Evolutionary conservation across 2,329 filamentous ascomycete genomes (phyloP), one percentile per base, ranked within the genome.

Genomic region (Fusarium temperatum): DNA sequence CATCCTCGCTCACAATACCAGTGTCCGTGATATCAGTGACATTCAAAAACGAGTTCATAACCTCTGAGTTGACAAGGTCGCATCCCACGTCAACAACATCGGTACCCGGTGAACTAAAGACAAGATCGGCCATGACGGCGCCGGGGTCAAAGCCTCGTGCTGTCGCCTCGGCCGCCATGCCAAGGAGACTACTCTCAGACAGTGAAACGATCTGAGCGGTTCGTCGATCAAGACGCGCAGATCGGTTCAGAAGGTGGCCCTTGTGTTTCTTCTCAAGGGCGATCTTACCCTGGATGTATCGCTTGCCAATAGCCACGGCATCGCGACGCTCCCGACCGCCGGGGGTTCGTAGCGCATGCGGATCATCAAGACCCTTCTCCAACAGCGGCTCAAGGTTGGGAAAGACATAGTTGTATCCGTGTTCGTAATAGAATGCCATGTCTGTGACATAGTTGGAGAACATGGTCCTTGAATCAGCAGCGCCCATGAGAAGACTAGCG

Each of bases 361-460:
- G 70, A 54, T 76, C 75, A 10, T 48, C 13, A 5, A 76, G 50
- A 6, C 75, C 74, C 32, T 63, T 72, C 24, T 77, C 62, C 15
- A 75, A 22, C 4, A 76, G 60, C 2, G 73, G 64, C 18, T 76
- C 75, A 6, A 76, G 70, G 17, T 70, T 67, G 5, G 74, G 74
- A 7, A 76, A 76, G n/a, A 76, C 72, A 15, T 76, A 77, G 64
- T 76, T 76, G 62, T 76, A 76, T 15, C 75, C 75, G 38, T 76
- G 75, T 36, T 76, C 75, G 32, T 76, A 76, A 62, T 76, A 76
- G 4, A 76, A 76, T 0, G 70, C 75, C 75, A 76, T 76, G 47
- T 76, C 75, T 0, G 75, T 76, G 5, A 77, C 72, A 26, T 76
- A 76, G 47, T 76, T 76, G 39, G 75, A 77, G 60, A 76, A 76